Evolutionary conservation across 176 grass and related monocot genomes (phyloP), one percentile per base, ranked within the genome.

Genomic region (Paspalum notatum): DNA sequence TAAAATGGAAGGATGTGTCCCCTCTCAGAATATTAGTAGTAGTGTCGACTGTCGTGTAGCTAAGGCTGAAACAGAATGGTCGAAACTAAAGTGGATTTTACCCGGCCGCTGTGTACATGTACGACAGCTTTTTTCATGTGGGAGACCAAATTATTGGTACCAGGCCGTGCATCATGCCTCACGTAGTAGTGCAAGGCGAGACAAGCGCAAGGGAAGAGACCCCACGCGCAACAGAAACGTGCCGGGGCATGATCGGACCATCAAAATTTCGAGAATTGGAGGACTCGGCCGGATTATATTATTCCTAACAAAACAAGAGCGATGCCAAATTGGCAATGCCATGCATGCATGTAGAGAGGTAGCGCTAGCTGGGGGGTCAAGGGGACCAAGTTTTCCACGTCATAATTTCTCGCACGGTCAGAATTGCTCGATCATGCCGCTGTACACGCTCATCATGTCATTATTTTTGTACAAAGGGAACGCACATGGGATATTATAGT

Each of bases 101-200:
- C 32, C 21, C 11, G 44, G 0, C 15, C 22, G 9, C 7, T 37
- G 26, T 37, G 48, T 20, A 52, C 25, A 9, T 18, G 26, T 63
- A 18, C 20, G 15, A 20, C 8, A 14, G 8, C 54, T 67, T 64
- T 85, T 58, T 61, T 75, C 63, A 22, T 42, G 44, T 53, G 71
- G 54, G 37, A 62, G 54, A 87, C 78, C 45, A 41, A 76, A 50
- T 76, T 54, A 87, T 82, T 69, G 71, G 45, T 18, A 38, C 12
- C 22, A 45, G 62, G n/a, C 50, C 62, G 14, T 52, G 51, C 52
- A 61, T 61, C 51, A 43, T 62, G 76, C 41, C 12, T 32, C 32
- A 32, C 32, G 32, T 3, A 32, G 3, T 3, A 32, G 32, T 32
- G 32, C 85, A 32, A 70, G 15, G 63, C 42, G 54, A 82, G 63